A percentile compares a stretch with the other conserved stretches of the same genome.
Evolutionary conservation across 345 rosid genomes (phyloP).

Genomic region (Brassica carinata): DNA sequence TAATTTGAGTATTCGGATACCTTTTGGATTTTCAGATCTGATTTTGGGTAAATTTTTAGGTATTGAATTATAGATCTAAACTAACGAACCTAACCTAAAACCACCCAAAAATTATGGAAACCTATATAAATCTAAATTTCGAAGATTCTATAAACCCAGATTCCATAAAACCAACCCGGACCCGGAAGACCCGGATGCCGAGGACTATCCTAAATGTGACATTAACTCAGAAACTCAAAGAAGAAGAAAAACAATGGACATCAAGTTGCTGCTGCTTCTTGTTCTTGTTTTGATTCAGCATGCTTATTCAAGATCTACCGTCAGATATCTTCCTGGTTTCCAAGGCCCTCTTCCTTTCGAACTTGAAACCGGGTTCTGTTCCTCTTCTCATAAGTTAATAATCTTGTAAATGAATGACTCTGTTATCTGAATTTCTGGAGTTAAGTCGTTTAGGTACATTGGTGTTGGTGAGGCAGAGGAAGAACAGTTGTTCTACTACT

Average conservation of each 20-base stretch:
- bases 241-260: not conserved
- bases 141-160: too few species aligned
- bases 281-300: conserved; percentile 7
- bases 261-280: conserved; percentile 18
- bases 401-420: not conserved
- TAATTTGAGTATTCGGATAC: too few species aligned
- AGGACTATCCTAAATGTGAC: not conserved
- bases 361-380: conserved; percentile 54
- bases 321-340: conserved; percentile 51
- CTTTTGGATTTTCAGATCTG: too few species aligned
- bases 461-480: conserved; percentile 39
- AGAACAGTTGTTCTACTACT: conserved; percentile 40
- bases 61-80: too few species aligned
- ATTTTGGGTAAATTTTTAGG: too few species aligned
- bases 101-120: too few species aligned
- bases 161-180: too few species aligned
- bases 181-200: too few species aligned
- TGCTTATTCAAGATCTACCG: conserved; percentile 26
- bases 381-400: not conserved
- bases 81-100: too few species aligned
- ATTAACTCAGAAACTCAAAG: not conserved
- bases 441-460: conserved; percentile 28
- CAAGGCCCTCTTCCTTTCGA: conserved; percentile 52
- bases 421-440: not conserved
- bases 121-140: too few species aligned